phyloP scores from a whole-genome alignment of 2,329 filamentous ascomycete species.

The Fusarium denticulatum region DNA sequence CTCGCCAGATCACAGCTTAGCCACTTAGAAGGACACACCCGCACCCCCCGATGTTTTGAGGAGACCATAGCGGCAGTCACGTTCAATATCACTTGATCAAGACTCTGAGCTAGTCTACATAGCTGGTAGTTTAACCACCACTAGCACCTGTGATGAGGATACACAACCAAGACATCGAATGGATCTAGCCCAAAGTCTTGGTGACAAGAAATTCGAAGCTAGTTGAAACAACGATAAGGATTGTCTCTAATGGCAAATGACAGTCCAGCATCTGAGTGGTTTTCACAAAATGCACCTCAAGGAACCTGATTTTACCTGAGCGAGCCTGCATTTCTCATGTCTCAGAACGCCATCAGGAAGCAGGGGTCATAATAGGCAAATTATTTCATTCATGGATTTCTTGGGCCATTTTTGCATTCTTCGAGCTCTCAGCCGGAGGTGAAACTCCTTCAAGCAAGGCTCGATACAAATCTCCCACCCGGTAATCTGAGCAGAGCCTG shows the following conservation, averaged over 20 bases:
- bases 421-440: not conserved
- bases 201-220: not conserved
- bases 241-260: slow-evolving; percentile 9
- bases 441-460: not conserved
- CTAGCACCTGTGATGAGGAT: slow-evolving; percentile 12
- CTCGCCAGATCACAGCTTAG: not conserved
- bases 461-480: not conserved
- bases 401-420: slow-evolving; percentile 12
- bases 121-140: slow-evolving; percentile 31
- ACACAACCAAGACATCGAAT: slow-evolving; percentile 31
- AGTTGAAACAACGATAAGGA: slow-evolving; percentile 29
- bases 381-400: not conserved
- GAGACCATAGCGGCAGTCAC: slow-evolving; percentile 13
- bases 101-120: slow-evolving; percentile 23
- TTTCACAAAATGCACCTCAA: slow-evolving; percentile 13
- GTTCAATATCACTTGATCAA: slow-evolving; percentile 25
- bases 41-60: slow-evolving; percentile 9
- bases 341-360: slow-evolving; percentile 28
- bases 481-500: not conserved
- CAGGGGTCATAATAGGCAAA: slow-evolving; percentile 11
- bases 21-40: slow-evolving; percentile 2
- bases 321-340: slow-evolving; percentile 23
- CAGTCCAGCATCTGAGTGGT: slow-evolving; percentile 14
- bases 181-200: slow-evolving; percentile 11
- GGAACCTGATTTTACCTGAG: not conserved